Evolutionary conservation across 148 eudicot species (phyloP), one percentile per base, ranked within the genome.

Genomic region (Chenopodium berlandieri): DNA sequence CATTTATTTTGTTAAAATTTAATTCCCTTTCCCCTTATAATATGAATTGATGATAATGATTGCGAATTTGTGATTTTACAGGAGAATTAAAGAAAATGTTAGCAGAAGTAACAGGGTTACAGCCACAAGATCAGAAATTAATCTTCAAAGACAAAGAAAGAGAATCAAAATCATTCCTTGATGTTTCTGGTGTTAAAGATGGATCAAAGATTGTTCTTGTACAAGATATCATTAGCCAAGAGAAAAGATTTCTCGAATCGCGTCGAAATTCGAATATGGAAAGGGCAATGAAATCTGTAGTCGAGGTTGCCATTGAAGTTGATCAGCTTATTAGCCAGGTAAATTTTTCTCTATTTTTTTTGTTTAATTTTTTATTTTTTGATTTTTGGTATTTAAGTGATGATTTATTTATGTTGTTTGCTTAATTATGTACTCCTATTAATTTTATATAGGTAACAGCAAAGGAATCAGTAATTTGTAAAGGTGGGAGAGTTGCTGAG

Each of bases 51-150:
- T 50, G n/a, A 27, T 25, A 25, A 1, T 74, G 8, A 37, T n/a
- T 34, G 25, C 27, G 71, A 4, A 19, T 52, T 0, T 76, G 2
- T 37, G 37, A 69, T 17, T 7, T 31, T 56, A 52, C 86, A 94
- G 97, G 92, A 79, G 97, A 94, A 7, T 81, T 94, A 88, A 94
- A 92, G 93, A 91, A 92, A 83, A 84, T 86, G 88, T 73, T 92
- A 80, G 88, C 84, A 44, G 84, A 84, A 50, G 58, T 79, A 78
- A 93, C 91, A 31, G 92, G 97, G 60, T 65, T 93, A 68, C 86
- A 90, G 78, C 88, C 86, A 4, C 86, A 89, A 23, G 94, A 93
- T 80, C 97, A 93, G 84, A 94, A 89, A 73, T 67, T 94, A 63
- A 79, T 93, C 9, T 94, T 81, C 82, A 93, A 89, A 75, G 97